Evolutionary conservation across 306 rosid genomes (phyloP).

Genomic region (Trichosanthes truncata): DNA sequence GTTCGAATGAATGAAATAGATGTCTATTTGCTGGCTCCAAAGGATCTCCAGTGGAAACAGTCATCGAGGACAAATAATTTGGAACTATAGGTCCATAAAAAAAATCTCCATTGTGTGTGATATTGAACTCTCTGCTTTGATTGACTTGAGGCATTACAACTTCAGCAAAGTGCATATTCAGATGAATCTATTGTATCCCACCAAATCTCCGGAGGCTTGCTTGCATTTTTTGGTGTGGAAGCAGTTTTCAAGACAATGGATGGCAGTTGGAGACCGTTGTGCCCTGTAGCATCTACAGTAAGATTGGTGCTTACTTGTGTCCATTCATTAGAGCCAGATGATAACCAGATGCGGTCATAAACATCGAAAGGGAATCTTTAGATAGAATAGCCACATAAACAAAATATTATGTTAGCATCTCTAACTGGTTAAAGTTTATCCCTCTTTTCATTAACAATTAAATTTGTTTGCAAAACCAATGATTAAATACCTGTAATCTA

Average conservation of each 20-base stretch:
- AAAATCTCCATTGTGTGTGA: constrained; percentile 10
- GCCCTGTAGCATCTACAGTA: background rate
- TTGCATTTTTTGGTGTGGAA: background rate
- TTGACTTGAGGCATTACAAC: constrained; percentile 16
- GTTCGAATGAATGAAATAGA: background rate
- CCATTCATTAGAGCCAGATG: background rate
- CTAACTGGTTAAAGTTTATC: background rate
- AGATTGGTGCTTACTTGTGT: background rate
- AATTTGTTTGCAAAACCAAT: background rate
- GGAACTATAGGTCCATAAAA: constrained; percentile 4
- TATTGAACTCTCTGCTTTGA: constrained; percentile 15
- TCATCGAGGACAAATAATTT: constrained; percentile 15
- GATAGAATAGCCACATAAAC: background rate
- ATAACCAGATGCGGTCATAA: constrained; percentile 24
- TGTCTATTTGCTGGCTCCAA: background rate
- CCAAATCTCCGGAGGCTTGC: background rate
- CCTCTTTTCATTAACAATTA: background rate
- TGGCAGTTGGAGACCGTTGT: background rate
- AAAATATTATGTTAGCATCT: background rate
- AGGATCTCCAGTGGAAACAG: background rate
- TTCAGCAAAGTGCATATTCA: constrained; percentile 30
- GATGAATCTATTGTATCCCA: background rate
- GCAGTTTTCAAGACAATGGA: constrained; percentile 21
- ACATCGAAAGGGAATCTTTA: constrained; percentile 23
- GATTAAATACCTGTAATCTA: background rate